Evolutionary conservation across 768 basidiomycete species (phyloP).

Genomic region (Leccinum rimulosum): DNA sequence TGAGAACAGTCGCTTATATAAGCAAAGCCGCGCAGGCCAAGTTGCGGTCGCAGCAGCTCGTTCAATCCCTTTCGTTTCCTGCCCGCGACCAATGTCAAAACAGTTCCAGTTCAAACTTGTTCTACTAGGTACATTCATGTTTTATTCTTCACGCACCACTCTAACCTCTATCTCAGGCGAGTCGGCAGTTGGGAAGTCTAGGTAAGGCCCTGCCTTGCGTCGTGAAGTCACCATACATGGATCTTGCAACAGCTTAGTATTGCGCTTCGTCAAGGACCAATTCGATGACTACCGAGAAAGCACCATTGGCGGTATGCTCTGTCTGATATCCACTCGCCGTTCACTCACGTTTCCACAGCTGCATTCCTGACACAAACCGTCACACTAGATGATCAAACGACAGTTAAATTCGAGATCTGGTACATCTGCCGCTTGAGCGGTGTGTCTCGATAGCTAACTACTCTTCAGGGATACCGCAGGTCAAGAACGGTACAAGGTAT

Average conservation of each 20-base stretch:
- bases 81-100: conserved; percentile 69
- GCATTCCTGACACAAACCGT: conserved; percentile 99
- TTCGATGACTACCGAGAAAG: conserved; percentile 96
- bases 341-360: conserved; percentile 46
- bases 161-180: conserved; percentile 59
- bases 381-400: conserved; percentile 80
- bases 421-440: conserved; percentile 33
- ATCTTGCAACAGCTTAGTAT: conserved; percentile 64
- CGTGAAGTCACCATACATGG: conserved; percentile 26
- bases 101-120: conserved; percentile 97
- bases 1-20: conserved; percentile 30
- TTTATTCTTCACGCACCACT: neutral
- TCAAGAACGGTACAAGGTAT: conserved; percentile 90
- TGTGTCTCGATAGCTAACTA: neutral
- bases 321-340: conserved; percentile 2
- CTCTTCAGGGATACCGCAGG: conserved; percentile 85
- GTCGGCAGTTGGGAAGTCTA: conserved; percentile 96
- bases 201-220: conserved; percentile 42
- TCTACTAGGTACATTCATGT: conserved; percentile 64
- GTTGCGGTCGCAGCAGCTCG: neutral
- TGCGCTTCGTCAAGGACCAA: conserved; percentile 95
- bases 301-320: conserved; percentile 77
- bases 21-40: neutral
- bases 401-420: conserved; percentile 99
- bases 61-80: conserved; percentile 17